Evolutionary conservation across 2,329 filamentous ascomycete species (phyloP), one percentile per base, ranked within the genome.

Genomic region (Ophiostoma fasciatum): DNA sequence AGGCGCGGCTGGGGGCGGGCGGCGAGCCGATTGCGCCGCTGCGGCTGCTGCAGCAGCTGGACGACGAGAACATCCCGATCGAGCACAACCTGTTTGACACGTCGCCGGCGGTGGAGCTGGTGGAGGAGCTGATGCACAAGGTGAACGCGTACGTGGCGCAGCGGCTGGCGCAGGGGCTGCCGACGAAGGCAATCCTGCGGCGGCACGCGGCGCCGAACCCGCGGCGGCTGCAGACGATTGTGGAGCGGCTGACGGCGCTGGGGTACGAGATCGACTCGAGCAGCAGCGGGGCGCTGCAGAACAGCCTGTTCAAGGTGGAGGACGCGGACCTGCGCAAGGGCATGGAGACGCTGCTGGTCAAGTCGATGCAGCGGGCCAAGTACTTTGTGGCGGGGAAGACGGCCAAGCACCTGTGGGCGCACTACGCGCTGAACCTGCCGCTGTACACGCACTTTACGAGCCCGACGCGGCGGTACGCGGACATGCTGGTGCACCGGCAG

Each of bases 401-500:
- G 23, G 61, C 73, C 28, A 78, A 82, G 57, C 78, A 83, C 43
- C 66, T 87, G 45, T 79, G 82, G 61, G 74, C 81, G 42, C 88
- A 98, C 60, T 98, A 92, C 57, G 79, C 84, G 12, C 68, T 96
- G 35, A 98, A 98, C 60, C 63, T 94, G 37, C 85, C 88, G 1
- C 61, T 94, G 11, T 98, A 94, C 66, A 96, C 90, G 48, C 90
- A 98, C 57, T 96, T 96, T 61, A 96, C 88, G 26, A 88, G 84
- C 56, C 90, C 90, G 2, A 92, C 84, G 15, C 80, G 90, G 37
- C 84, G 90, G 42, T 98, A 96, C 56, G 82, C 87, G 18, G 90
- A 98, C 54, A 78, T 98, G 42, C 67, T 96, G 48, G 90, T 94
- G 23, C 90, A 98, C 58, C 85, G 90, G 39, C 90, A 98, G 59